Base-by-base conservation (phyloP, 2,329 filamentous ascomycete species). In the Cladophialophora exuberans region DNA sequence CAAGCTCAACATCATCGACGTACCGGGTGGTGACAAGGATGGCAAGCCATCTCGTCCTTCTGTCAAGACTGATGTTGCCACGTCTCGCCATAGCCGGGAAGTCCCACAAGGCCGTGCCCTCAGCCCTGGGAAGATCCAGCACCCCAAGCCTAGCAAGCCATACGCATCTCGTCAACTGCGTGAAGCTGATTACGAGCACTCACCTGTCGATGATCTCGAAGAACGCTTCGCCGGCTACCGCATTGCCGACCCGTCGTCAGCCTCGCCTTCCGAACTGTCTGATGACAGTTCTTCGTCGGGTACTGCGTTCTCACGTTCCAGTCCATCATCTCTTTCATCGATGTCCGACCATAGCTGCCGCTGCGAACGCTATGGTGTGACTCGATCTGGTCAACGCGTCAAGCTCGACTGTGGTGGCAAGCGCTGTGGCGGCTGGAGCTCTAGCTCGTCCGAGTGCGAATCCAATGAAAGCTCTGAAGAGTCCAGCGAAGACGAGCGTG, bases 331-430 rank as follows among this genome's bases (percentile, higher is more conserved):
- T 48, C 65, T 78, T 48, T 90, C 88, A 48, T 88, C 88, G 68
- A 85, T 84, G 76, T 86, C 82, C 62, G 80, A 85, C 66, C 78
- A 76, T 58, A 77, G 76, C 56, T 97, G 94, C 84, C 91, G 87
- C 62, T 97, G 93, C 78, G 90, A 97, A 75, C 89, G 92, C 77
- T 97, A 94, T 79, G 93, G 92, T 66, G 96, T 97, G 79, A 97
- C 92, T 62, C 89, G 91, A 76, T 86, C 87, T 73, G 91, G 92
- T 70, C 88, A 95, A 74, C 87, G 92, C 68, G 88, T 97, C 82
- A 94, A 93, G 83, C 85, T 97, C 73, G 92, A 97, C 83, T 97
- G 93, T 70, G 91, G 91, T 66, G 93, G 93, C 65, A 80, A 85
- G 59, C 87, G 90, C 71, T 97, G 93, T 76, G 89, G 90, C 68